Conservation (phyloP, 1,139 yeast species). For the Suhomyces yuchorum region DNA sequence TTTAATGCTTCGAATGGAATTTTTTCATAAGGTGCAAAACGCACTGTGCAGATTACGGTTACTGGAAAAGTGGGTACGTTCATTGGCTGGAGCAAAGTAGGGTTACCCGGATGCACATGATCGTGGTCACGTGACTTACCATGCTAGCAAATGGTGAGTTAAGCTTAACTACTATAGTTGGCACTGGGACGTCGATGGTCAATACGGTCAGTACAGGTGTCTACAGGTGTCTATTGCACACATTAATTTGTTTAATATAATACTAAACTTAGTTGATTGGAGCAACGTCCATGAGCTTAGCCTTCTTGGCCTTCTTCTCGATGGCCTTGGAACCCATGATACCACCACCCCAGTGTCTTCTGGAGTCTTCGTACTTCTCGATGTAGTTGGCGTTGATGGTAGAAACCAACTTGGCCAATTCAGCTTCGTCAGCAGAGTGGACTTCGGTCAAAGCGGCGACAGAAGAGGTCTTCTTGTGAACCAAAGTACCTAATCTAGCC, state of each 20-base stretch:
- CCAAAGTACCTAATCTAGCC: slow-evolving; percentile 97
- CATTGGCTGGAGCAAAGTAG: slow-evolving; percentile 26
- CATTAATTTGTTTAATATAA: slow-evolving; percentile 5
- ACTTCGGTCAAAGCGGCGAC: slow-evolving; percentile 98
- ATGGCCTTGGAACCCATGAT: slow-evolving; percentile 90
- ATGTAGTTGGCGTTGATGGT: slow-evolving; percentile 90
- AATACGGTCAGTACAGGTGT: no score
- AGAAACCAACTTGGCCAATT: slow-evolving; percentile 87
- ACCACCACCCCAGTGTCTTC: slow-evolving; percentile 99
- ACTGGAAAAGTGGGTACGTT: slow-evolving; percentile 29
- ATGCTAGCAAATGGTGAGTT: no score
- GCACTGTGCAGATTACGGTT: slow-evolving; percentile 12
- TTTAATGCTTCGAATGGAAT: slow-evolving; percentile 10
- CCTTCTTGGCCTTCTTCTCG: slow-evolving; percentile 60
- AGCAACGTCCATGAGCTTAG: slow-evolving; percentile 39
- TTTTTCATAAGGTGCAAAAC: slow-evolving; percentile 16
- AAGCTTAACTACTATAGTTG: not conserved
- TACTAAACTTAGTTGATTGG: slow-evolving; percentile 18
- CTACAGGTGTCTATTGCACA: slow-evolving; percentile 2
- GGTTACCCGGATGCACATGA: slow-evolving; percentile 13
- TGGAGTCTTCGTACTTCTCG: slow-evolving; percentile 90
- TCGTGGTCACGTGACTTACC: not conserved
- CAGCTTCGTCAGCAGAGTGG: slow-evolving; percentile 89
- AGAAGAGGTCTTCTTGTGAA: slow-evolving; percentile 95
- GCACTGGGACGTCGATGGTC: no score